A percentile compares a stretch with the other conserved stretches of the same genome.
Evolutionary conservation across 2,329 filamentous ascomycete species (phyloP).

Genomic region (Penicillium sp.): DNA sequence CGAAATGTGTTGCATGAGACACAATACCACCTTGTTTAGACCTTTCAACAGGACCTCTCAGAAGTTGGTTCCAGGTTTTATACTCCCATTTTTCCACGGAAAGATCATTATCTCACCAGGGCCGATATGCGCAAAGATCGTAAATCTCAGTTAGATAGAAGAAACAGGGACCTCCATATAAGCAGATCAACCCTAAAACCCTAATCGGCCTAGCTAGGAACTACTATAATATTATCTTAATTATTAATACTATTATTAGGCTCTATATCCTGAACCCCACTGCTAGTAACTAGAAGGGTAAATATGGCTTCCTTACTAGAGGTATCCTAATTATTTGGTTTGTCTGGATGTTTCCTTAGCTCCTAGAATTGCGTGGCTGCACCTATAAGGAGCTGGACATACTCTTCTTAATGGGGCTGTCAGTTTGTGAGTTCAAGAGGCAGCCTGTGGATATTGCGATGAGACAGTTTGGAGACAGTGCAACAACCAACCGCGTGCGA

Average conservation of each 20-base stretch:
- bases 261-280: conserved; percentile 37
- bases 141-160: too few relatives aligned
- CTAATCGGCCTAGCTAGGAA: conserved; percentile 56
- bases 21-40: too few relatives aligned
- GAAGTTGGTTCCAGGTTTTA: too few relatives aligned
- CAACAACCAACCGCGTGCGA: too few relatives aligned
- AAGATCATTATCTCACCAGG: too few relatives aligned
- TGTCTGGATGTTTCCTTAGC: conserved; percentile 45
- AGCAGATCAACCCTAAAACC: too few relatives aligned
- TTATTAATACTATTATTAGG: conserved; percentile 49
- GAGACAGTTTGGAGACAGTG: too few relatives aligned
- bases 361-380: conserved; percentile 47
- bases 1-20: too few relatives aligned
- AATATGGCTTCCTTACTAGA: conserved; percentile 47
- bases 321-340: conserved; percentile 39
- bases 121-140: too few relatives aligned
- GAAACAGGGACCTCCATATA: too few relatives aligned
- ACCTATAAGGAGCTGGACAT: conserved; percentile 50
- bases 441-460: conserved; percentile 1
- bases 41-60: too few relatives aligned
- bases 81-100: too few relatives aligned
- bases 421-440: conserved; percentile 40
- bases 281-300: conserved; percentile 45
- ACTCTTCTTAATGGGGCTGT: conserved; percentile 45
- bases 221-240: conserved; percentile 56